Evolutionary conservation across 208 protist species (phyloP), one percentile per base, ranked within the genome.

Genomic region (Leishmania lainsoni): DNA sequence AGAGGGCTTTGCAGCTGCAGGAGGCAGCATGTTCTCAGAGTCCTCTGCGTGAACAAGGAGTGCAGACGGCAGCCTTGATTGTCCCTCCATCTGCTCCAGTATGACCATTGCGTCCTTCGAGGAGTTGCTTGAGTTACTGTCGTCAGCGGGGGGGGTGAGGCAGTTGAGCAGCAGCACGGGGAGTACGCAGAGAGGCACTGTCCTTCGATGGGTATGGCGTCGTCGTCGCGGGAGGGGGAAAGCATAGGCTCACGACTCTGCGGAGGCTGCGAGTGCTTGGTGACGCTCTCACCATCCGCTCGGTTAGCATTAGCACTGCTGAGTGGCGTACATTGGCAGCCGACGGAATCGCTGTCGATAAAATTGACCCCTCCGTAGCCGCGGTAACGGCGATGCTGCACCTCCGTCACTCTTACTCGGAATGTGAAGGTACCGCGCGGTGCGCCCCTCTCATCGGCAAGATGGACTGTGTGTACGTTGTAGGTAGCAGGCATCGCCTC

Each of bases 381-480:
- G 32, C 52, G 29, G 39, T 77, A 77, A 10, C 54, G 73, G 1
- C 26, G 52, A 14, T 22, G 54, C 3, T 65, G 73, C 35, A 77
- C 12, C 12, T 77, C 52, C 17, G 61, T 20, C 49, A 85, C 81
- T 2, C 59, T 10, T 1, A 75, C 81, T 2, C 48, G 42, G 20
- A 85, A 78, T 20, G 76, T 85, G 26, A 75, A 70, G 29, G 71
- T 65, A 6, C 71, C 76, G 59, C 16, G 58, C 52, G 48, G 52
- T 0, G 39, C 4, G 20, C 75, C 69, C 1, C 48, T 61, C 22
- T 74, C 49, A 20, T 2, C 8, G 32, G 48, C 17, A 0, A 85
- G 61, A 42, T 85, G 81, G 10, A 85, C 56, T 0, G 81, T 85
- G 70, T 85, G 81, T 22, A 81, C 70, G 22, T 22, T 81, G 20